Base-by-base conservation (phyloP, 805 yeast genomes). In the Starmerella kuoi region DNA sequence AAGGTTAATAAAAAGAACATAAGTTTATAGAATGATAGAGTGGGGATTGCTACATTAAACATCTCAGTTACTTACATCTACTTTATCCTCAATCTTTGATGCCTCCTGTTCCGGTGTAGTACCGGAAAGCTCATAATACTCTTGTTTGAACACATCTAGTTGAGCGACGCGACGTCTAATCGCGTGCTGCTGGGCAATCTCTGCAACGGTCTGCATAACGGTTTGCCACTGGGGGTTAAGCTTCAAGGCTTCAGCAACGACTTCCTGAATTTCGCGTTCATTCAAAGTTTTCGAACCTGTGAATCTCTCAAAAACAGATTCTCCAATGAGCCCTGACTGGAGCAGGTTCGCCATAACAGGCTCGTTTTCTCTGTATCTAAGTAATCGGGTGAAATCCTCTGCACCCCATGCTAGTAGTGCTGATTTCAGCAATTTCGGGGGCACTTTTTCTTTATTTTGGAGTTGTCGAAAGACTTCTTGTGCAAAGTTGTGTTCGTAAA, bases 111-210 rank as follows among this genome's bases (percentile, higher is more conserved):
- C 28, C 28, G 35, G 28, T n/a, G 41, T 11, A 15, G 6, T 18
- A 24, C 48, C 50, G 7, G 44, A 40, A 12, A 50, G 18, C 14
- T 40, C 48, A 5, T 25, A 6, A 25, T 42, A 54, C 42, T 55
- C 56, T n/a, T 49, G 32, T 32, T 45, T 37, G 44, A 52, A 44
- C 5, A 39, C 24, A n/a, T 45, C 49, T 19, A 57, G 48, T 41
- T 59, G 59, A 14, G 40, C 52, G 26, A 77, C 61, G 56, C 96
- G 78, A 67, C 91, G 76, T 62, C 88, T 73, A 40, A 88, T 67
- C 1, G 95, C 95, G 62, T 82, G 88, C 59, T 88, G 91, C 62
- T 86, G 82, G 49, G 94, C 84, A 39, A 88, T 79, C 58, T 91
- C 96, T 34, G 87, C 79, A 12, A 78, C 72, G 8, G 81, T 81